These are phyloP conservation scores for Phaeomoniella chlamydospora DNA, from an alignment of 2,329 filamentous ascomycete species.

Conservation along the genomic window DNA sequence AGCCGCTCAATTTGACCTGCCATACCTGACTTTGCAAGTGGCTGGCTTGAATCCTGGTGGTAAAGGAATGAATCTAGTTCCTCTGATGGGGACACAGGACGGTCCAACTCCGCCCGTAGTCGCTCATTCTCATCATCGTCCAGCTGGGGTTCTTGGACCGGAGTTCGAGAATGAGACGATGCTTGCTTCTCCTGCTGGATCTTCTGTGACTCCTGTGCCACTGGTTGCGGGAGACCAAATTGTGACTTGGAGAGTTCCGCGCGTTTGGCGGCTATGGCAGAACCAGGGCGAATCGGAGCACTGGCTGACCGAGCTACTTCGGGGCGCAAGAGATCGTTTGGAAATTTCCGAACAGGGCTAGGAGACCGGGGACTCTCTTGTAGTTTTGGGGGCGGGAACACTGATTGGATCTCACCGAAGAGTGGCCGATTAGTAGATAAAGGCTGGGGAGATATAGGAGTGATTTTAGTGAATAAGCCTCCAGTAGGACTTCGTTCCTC, in stretches of 20 bases:
- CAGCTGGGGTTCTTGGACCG: constrained; percentile 14
- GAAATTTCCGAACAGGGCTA: constrained; percentile 25
- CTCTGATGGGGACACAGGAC: constrained; percentile 25
- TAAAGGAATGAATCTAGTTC: constrained; percentile 33
- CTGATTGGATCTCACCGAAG: constrained; percentile 28
- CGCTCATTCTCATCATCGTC: constrained; percentile 33
- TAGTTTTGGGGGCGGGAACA: constrained; percentile 20
- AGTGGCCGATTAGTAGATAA: constrained; percentile 14
- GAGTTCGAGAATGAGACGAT: constrained; percentile 2
- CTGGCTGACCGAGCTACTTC: constrained; percentile 21
- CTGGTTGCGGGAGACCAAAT: not conserved
- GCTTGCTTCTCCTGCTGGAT: not conserved
- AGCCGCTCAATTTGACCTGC: constrained; percentile 34
- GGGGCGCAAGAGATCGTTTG: constrained; percentile 15
- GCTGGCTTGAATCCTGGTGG: constrained; percentile 29
- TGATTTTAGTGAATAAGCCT: constrained; percentile 23
- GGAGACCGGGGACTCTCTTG: constrained; percentile 27
- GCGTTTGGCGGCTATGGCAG: constrained; percentile 24
- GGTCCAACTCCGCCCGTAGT: constrained; percentile 27
- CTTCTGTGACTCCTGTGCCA: constrained; percentile 2
- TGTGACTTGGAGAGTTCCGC: constrained; percentile 15
- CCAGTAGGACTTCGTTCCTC: constrained; percentile 21
- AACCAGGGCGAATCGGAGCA: constrained; percentile 21
- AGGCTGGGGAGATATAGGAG: constrained; percentile 14
- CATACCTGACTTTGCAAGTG: constrained; percentile 29